phyloP scores from a whole-genome alignment of 2,329 filamentous ascomycete species.

The Botryotinia globosa region DNA sequence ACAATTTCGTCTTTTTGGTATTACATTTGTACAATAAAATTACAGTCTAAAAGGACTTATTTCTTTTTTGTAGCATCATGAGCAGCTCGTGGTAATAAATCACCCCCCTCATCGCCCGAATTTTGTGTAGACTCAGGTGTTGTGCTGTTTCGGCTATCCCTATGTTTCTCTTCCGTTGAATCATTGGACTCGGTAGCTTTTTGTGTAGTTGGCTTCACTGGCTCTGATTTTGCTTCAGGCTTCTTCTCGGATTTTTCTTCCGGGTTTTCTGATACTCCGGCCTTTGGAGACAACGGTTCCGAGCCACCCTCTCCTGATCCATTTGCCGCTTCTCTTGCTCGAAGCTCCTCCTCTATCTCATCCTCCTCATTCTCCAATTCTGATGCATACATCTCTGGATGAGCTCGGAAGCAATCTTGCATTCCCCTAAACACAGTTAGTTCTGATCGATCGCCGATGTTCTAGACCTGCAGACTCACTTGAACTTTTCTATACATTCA shows the following conservation, averaged over 20 bases:
- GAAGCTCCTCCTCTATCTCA: slow-evolving; percentile 42
- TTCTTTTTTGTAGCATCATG: slow-evolving; percentile 42
- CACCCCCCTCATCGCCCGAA: slow-evolving; percentile 42
- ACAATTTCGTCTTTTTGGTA: slow-evolving; percentile 17
- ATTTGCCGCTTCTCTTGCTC: slow-evolving; percentile 28
- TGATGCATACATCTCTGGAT: slow-evolving; percentile 89
- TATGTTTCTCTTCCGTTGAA: neutral
- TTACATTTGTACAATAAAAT: slow-evolving; percentile 32
- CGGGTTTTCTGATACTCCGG: neutral
- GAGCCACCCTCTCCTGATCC: slow-evolving; percentile 20
- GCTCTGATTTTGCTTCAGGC: neutral
- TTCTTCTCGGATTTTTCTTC: neutral
- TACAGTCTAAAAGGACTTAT: slow-evolving; percentile 21
- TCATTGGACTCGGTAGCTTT: slow-evolving; percentile 6
- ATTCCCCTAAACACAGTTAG: slow-evolving; percentile 63
- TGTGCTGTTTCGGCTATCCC: neutral
- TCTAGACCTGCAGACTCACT: slow-evolving; percentile 57
- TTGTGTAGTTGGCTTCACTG: slow-evolving; percentile 10
- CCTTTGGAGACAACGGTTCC: slow-evolving; percentile 14
- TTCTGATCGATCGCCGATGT: slow-evolving; percentile 20
- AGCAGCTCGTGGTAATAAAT: slow-evolving; percentile 48
- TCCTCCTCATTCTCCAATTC: slow-evolving; percentile 80
- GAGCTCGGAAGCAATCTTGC: slow-evolving; percentile 93
- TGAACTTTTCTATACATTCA: slow-evolving; percentile 96
- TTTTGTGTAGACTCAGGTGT: slow-evolving; percentile 26